phyloP scores from a whole-genome alignment of 805 yeast species.

The Candida verbasci region DNA sequence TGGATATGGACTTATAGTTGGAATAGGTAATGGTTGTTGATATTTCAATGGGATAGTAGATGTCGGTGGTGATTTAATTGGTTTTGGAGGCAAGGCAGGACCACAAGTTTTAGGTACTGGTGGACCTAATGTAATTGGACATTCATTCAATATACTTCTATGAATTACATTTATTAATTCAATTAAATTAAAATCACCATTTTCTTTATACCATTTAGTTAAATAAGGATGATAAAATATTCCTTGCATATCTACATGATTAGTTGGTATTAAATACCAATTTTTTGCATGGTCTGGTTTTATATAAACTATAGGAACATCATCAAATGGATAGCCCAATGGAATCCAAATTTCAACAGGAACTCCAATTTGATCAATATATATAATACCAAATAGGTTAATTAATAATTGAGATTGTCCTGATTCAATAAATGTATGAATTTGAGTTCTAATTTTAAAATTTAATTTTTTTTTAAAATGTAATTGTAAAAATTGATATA shows the following conservation, averaged over 20 bases:
- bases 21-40: conserved; percentile 29
- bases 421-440: conserved; percentile 40
- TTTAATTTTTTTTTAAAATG: conserved; percentile 34
- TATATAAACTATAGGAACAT: conserved; percentile 64
- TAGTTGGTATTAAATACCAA: conserved; percentile 51
- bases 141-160: conserved; percentile 34
- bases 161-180: conserved; percentile 27
- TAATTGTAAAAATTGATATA: conserved; percentile 47
- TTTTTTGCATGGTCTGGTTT: conserved; percentile 45
- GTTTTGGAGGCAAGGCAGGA: conserved; percentile 22
- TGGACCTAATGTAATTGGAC: conserved; percentile 40
- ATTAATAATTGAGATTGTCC: conserved; percentile 62
- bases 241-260: conserved; percentile 68
- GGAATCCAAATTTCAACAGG: conserved; percentile 81
- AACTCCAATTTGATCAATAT: conserved; percentile 19
- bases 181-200: conserved; percentile 21
- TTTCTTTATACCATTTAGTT: conserved; percentile 47
- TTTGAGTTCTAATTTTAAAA: conserved; percentile 65
- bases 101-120: conserved; percentile 4
- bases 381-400: conserved; percentile 58
- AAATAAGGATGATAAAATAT: conserved; percentile 64
- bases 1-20: conserved; percentile 7
- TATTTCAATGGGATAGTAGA: conserved; percentile 21
- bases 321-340: conserved; percentile 52
- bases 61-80: conserved; percentile 10